A percentile compares a stretch with the other conserved stretches of the same genome.
These are phyloP conservation scores for Pyricularia sp. DNA, from an alignment of 2,329 filamentous ascomycete genomes.

Conservation along the genomic window DNA sequence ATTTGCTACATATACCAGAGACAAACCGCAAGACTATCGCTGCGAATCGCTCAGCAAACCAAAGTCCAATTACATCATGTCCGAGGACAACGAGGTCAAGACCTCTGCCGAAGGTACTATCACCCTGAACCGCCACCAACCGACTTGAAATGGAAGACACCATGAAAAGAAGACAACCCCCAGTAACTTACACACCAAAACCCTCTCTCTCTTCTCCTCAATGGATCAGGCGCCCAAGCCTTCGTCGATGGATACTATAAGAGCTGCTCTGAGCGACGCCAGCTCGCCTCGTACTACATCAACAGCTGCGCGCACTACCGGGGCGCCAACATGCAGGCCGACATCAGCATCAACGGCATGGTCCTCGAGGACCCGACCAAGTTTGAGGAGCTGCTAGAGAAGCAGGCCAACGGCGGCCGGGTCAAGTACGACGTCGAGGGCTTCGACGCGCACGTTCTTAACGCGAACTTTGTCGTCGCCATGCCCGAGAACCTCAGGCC, in stretches of 20 bases:
- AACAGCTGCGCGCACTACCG: slow-evolving; percentile 43
- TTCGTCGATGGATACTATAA: slow-evolving; percentile 71
- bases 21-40: background rate
- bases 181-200: slow-evolving; percentile 8
- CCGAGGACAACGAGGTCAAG: slow-evolving; percentile 32
- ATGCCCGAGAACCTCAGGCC: slow-evolving; percentile 35
- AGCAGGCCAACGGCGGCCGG: slow-evolving; percentile 36
- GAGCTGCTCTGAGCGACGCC: slow-evolving; percentile 52
- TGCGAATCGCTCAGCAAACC: background rate
- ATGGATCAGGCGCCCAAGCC: slow-evolving; percentile 50
- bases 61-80: background rate
- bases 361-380: slow-evolving; percentile 45
- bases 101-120: slow-evolving; percentile 34
- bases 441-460: slow-evolving; percentile 70
- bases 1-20: background rate
- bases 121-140: background rate
- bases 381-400: slow-evolving; percentile 59
- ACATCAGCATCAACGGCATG: slow-evolving; percentile 74
- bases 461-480: slow-evolving; percentile 52
- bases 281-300: slow-evolving; percentile 63
- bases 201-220: background rate
- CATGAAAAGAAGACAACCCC: background rate
- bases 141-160: background rate
- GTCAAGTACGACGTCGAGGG: slow-evolving; percentile 62
- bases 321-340: slow-evolving; percentile 43